Conservation (phyloP, 106 monocot species). For the Phalaenopsis equestris region DNA sequence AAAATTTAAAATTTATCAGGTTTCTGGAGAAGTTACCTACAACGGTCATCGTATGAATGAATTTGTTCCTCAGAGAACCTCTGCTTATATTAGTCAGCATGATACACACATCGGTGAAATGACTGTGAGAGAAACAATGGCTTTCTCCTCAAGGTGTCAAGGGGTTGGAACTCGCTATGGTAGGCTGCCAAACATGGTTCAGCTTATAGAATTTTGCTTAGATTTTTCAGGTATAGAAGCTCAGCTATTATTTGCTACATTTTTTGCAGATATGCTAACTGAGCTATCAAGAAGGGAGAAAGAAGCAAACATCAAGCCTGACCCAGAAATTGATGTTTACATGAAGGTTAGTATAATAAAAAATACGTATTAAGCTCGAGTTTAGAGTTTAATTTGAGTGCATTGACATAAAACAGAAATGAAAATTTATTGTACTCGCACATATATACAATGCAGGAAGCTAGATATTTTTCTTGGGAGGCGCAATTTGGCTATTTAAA, state of each 20-base stretch:
- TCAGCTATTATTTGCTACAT: not conserved
- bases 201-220: not conserved
- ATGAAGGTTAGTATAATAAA: constrained; percentile 28
- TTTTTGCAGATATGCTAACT: constrained; percentile 20
- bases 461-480: too few species aligned
- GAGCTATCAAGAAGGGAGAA: constrained; percentile 33
- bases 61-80: constrained; percentile 51
- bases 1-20: constrained; percentile 20
- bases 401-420: not conserved
- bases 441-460: not conserved
- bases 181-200: not conserved
- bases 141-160: constrained; percentile 68
- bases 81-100: constrained; percentile 66
- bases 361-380: not conserved
- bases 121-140: constrained; percentile 60
- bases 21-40: constrained; percentile 43
- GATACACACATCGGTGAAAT: constrained; percentile 64
- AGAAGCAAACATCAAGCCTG: constrained; percentile 34
- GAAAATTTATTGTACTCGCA: not conserved
- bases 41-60: constrained; percentile 34
- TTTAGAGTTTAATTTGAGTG: not conserved
- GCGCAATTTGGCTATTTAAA: too few species aligned
- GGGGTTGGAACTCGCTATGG: constrained; percentile 21
- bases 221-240: not conserved
- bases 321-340: constrained; percentile 38